Evolutionary conservation across 768 basidiomycete genomes (phyloP).

Genomic region (Boletus tylopilopsis): DNA sequence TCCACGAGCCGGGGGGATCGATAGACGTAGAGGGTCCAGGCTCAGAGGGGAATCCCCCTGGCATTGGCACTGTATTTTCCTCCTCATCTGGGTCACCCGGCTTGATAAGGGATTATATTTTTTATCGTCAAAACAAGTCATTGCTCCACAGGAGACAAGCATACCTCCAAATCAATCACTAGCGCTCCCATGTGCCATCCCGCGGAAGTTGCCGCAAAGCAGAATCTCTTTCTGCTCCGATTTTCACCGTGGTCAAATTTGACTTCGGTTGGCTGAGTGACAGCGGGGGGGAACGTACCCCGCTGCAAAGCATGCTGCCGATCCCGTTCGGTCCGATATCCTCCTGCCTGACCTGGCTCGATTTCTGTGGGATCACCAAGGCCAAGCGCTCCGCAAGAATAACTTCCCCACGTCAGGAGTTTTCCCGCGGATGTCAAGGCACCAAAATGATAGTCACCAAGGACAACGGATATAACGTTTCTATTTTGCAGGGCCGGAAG

Average conservation of each 20-base stretch:
- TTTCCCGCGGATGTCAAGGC: constrained; percentile 78
- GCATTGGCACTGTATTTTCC: constrained; percentile 27
- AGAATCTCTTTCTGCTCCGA: constrained; percentile 57
- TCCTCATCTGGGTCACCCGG: constrained; percentile 36
- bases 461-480: constrained; percentile 78
- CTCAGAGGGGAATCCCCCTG: constrained; percentile 32
- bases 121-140: not conserved
- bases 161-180: constrained; percentile 78
- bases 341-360: constrained; percentile 55
- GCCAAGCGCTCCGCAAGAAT: constrained; percentile 79
- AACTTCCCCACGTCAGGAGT: constrained; percentile 77
- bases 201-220: constrained; percentile 74
- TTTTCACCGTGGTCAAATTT: constrained; percentile 61
- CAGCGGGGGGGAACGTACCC: constrained; percentile 34
- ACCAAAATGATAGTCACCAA: constrained; percentile 91
- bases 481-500: constrained; percentile 72
- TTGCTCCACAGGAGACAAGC: not conserved
- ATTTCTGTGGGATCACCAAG: constrained; percentile 69
- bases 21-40: constrained; percentile 12
- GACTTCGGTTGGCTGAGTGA: constrained; percentile 64
- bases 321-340: constrained; percentile 42
- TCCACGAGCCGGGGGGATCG: constrained; percentile 13
- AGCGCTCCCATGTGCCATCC: constrained; percentile 94
- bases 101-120: constrained; percentile 11
- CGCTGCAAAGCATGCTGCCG: constrained; percentile 26